Evolutionary conservation across 257 asterid species (phyloP), one percentile per base, ranked within the genome.

Genomic region (Cinchona pubescens): DNA sequence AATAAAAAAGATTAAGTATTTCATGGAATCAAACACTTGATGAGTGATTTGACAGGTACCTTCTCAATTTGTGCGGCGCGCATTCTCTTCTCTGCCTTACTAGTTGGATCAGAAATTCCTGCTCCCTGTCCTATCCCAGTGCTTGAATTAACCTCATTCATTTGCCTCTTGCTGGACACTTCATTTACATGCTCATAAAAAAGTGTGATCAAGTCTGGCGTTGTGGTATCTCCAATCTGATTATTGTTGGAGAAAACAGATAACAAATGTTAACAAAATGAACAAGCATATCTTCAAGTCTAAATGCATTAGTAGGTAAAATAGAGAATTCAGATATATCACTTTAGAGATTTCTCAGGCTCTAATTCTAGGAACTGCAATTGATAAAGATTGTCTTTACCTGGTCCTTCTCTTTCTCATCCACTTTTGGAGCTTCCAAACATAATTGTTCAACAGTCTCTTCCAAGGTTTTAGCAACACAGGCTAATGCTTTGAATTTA

Each of bases 51-150:
- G 59, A 7, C 51, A 29, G 35, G 56, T 77, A 85, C 85, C 85
- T 76, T 69, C 27, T 83, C 68, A 42, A 46, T 48, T 53, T 79
- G 67, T 67, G 71, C n/a, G 67, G 58, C n/a, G 16, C 27, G 4
- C 30, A 37, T 72, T 42, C 70, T 48, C 66, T 71, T 72, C 64
- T 71, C 79, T 23, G 72, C 76, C 63, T 80, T 75, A 40, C 63
- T 76, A 43, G 62, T 67, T 32, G 72, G 66, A 61, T 74, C 42
- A 37, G 53, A 71, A 67, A 37, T 2, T 2, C 38, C 40, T 72
- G 43, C 29, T 38, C 3, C 43, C 6, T 56, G 76, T 29, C 4
- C 32, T 55, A 29, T 37, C 37, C 38, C 49, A 25, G 32, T n/a
- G 63, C 49, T 45, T 72, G 73, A 42, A 55, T 38, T 61, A 59